Evolutionary conservation across 2,329 filamentous ascomycete species (phyloP).

Genomic region (Byssoonygena ceratinophila): DNA sequence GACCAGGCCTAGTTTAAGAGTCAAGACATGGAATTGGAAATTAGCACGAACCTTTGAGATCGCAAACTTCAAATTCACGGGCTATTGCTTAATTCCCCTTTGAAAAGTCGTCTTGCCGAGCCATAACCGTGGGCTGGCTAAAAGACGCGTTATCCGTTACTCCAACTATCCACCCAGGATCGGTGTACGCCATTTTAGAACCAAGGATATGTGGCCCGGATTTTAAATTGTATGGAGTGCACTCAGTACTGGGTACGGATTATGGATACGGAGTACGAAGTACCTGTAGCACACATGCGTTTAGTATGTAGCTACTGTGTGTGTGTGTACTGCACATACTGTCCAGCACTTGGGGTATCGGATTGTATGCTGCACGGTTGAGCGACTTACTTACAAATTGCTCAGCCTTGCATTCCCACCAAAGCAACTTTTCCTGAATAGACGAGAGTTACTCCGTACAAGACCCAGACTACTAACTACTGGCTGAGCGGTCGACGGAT

Average conservation of each 20-base stretch:
- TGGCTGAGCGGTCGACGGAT: neutral
- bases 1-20: no score
- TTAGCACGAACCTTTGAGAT: no score
- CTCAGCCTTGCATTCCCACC: neutral
- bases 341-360: no score
- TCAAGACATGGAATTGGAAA: no score
- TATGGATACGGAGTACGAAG: no score
- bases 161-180: neutral
- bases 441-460: neutral
- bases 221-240: no score
- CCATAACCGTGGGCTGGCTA: neutral
- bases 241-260: no score
- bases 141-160: neutral
- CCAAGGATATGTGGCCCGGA: neutral
- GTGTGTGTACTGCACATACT: no score
- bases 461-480: neutral
- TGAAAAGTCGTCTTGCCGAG: neutral
- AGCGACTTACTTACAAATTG: neutral
- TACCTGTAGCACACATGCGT: no score
- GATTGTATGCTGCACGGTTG: no score
- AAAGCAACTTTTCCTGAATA: neutral
- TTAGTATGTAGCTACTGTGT: no score
- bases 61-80: no score
- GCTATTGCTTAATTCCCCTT: neutral
- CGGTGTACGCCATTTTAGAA: neutral